phyloP scores from a whole-genome alignment of 768 basidiomycete species.

The Pholiota microspora region DNA sequence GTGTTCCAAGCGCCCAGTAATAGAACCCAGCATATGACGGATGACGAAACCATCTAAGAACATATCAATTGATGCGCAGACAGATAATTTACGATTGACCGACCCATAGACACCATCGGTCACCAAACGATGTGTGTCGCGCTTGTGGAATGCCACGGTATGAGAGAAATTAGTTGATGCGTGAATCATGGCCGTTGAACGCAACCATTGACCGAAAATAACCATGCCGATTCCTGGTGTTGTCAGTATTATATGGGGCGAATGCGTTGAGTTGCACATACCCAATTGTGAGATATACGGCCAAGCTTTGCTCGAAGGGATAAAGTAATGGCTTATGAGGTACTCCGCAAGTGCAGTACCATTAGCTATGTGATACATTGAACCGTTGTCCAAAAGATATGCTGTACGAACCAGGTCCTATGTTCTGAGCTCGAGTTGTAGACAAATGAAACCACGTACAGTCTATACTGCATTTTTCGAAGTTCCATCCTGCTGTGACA shows the following conservation, averaged over 20 bases:
- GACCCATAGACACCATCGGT: conserved; percentile 89
- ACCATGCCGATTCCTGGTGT: conserved; percentile 62
- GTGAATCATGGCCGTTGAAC: conserved; percentile 95
- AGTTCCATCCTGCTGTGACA: conserved; percentile 94
- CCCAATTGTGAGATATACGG: conserved; percentile 61
- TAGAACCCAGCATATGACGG: conserved; percentile 98
- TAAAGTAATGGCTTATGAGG: conserved; percentile 63
- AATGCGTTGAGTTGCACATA: conserved; percentile 26
- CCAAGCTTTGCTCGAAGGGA: conserved; percentile 59
- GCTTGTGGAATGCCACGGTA: conserved; percentile 73
- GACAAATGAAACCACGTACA: conserved; percentile 56
- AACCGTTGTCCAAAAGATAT: conserved; percentile 89
- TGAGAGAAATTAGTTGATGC: conserved; percentile 95
- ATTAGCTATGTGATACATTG: conserved; percentile 84
- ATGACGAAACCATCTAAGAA: conserved; percentile 77
- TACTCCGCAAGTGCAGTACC: conserved; percentile 78
- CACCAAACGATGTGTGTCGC: conserved; percentile 73
- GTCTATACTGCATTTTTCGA: conserved; percentile 87
- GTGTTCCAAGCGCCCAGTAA: conserved; percentile 96
- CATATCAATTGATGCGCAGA: not conserved
- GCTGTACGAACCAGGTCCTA: conserved; percentile 44
- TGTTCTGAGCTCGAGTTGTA: not conserved
- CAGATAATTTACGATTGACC: conserved; percentile 1
- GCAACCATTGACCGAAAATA: conserved; percentile 68
- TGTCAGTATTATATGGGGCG: not conserved